These are phyloP conservation scores for Fusarium agapanthi DNA, from an alignment of 2,329 filamentous ascomycete genomes.

Conservation along the genomic window DNA sequence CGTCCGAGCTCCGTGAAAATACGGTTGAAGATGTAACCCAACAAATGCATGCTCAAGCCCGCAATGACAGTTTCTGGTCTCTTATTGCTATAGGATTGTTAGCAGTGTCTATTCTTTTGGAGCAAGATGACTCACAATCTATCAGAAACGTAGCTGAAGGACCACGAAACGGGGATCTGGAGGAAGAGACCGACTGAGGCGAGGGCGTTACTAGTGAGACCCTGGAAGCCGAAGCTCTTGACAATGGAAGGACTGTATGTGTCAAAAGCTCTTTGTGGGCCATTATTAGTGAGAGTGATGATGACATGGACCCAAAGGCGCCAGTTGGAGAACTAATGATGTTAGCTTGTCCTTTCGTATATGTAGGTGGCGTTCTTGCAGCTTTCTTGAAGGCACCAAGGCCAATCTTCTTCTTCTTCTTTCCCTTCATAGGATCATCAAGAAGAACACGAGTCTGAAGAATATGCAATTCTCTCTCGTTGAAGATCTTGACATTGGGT, in stretches of 20 bases:
- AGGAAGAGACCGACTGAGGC: conserved; percentile 63
- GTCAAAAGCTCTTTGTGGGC: conserved; percentile 57
- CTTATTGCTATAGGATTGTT: conserved; percentile 46
- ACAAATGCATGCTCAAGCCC: conserved; percentile 56
- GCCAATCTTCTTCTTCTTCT: conserved; percentile 59
- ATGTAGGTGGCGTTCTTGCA: no score
- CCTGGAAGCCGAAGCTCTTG: conserved; percentile 59
- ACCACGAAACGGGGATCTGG: conserved; percentile 60
- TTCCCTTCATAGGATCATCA: conserved; percentile 56
- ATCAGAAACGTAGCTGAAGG: conserved; percentile 63
- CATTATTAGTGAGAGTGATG: conserved; percentile 59
- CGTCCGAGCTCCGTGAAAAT: conserved; percentile 57
- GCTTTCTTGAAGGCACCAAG: conserved; percentile 55
- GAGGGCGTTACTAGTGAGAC: conserved; percentile 61
- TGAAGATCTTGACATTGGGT: conserved; percentile 48
- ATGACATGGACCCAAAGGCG: conserved; percentile 62
- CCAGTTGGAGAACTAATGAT: conserved; percentile 55
- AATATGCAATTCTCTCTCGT: conserved; percentile 52
- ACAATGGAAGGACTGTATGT: conserved; percentile 65
- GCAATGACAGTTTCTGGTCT: conserved; percentile 62
- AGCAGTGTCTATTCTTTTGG: rapidly evolving
- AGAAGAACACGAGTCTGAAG: conserved; percentile 52
- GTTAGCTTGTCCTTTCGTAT: no score
- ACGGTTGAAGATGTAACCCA: conserved; percentile 64
- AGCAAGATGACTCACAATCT: conserved; percentile 51